Conservation (phyloP, 1,139 yeast genomes). For the Hemisphaericaspora lyxosophila region DNA sequence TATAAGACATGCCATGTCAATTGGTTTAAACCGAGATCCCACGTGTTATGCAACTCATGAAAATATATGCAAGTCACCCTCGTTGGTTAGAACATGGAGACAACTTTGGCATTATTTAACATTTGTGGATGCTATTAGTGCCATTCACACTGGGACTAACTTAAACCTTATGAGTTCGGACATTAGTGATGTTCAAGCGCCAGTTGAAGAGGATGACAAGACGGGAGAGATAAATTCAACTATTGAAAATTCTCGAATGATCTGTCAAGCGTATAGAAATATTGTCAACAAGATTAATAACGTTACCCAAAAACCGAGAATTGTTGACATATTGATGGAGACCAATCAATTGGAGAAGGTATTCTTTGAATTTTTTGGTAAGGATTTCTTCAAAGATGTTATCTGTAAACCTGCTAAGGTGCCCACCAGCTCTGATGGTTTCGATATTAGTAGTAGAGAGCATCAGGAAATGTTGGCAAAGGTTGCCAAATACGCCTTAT, state of each 20-base stretch:
- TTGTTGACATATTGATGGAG: slow-evolving; percentile 37
- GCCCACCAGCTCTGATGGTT: slow-evolving; percentile 16
- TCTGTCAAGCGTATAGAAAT: slow-evolving; percentile 31
- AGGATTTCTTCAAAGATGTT: slow-evolving; percentile 43
- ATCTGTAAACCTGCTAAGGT: slow-evolving; percentile 35
- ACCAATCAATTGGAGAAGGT: slow-evolving; percentile 40
- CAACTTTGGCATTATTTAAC: slow-evolving; percentile 37
- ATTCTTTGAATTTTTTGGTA: slow-evolving; percentile 41
- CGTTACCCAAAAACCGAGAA: slow-evolving; percentile 32
- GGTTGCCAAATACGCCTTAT: slow-evolving; percentile 36
- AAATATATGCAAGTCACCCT: slow-evolving; percentile 28
- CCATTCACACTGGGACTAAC: slow-evolving; percentile 37
- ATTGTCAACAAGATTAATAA: slow-evolving; percentile 32
- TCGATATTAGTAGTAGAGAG: slow-evolving; percentile 18
- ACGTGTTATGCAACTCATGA: slow-evolving; percentile 31
- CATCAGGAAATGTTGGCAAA: slow-evolving; percentile 27
- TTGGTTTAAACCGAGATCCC: slow-evolving; percentile 48
- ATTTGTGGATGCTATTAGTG: slow-evolving; percentile 30
- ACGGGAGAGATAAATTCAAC: slow-evolving; percentile 21
- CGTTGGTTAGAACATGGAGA: slow-evolving; percentile 37
- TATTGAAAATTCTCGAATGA: slow-evolving; percentile 16
- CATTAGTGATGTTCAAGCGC: slow-evolving; percentile 35
- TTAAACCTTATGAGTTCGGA: slow-evolving; percentile 29
- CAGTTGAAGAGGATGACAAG: slow-evolving; percentile 18
- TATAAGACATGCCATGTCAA: slow-evolving; percentile 41